Percentiles rank a stretch among this genome's conserved stretches.
phyloP scores from a whole-genome alignment of 2,329 filamentous ascomycete species.

The Diaporthe ilicicola region DNA sequence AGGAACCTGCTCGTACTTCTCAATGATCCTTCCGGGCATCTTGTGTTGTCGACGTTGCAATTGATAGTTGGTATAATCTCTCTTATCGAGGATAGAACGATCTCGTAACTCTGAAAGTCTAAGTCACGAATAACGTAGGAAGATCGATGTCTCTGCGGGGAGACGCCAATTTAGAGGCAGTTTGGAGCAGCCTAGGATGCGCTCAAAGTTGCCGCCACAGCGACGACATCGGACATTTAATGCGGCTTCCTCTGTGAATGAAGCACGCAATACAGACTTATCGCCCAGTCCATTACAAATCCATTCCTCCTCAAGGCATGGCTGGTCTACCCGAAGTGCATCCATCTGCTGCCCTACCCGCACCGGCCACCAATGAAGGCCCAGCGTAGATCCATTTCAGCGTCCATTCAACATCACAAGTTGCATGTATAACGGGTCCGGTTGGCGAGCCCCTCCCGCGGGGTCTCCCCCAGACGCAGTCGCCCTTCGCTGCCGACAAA shows the following conservation, averaged over 20 bases:
- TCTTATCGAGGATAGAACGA: not conserved
- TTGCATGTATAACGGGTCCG: not conserved
- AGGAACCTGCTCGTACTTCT: conserved; percentile 41
- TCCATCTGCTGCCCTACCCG: not conserved
- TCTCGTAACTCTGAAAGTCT: not conserved
- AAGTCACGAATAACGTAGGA: not conserved
- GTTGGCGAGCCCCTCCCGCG: not conserved
- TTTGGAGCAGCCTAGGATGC: not conserved
- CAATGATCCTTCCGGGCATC: conserved; percentile 41
- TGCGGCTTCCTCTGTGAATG: not conserved
- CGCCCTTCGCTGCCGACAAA: not conserved
- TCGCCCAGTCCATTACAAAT: conserved; percentile 15
- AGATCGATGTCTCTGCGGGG: not conserved
- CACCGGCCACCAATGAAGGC: not conserved
- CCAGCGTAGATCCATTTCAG: not conserved
- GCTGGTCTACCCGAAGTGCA: not conserved
- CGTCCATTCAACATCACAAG: not conserved
- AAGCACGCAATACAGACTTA: conserved; percentile 23
- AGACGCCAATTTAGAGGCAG: not conserved
- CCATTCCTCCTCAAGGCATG: not conserved
- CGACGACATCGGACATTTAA: not conserved
- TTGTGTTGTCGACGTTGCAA: conserved; percentile 3
- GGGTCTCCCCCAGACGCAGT: not conserved
- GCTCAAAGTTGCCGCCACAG: not conserved
- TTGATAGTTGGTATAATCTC: not conserved